Conservation (phyloP, 2,329 filamentous ascomycete species). For the Ramularia endophylla region DNA sequence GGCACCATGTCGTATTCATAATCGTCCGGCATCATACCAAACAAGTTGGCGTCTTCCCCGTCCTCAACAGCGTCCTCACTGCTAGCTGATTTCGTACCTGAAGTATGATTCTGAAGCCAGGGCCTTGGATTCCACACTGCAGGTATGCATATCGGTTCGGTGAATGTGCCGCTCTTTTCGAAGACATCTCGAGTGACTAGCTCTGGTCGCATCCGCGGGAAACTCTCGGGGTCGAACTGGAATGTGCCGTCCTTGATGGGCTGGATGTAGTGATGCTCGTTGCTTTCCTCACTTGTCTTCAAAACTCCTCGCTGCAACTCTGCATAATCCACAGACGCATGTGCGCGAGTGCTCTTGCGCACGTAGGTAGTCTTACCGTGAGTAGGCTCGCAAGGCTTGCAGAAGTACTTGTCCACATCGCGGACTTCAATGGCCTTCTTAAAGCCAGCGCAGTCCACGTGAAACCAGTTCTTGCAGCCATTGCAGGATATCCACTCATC, state of each 20-base stretch:
- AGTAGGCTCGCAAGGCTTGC: slow-evolving; percentile 51
- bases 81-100: background rate
- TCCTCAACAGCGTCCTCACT: slow-evolving; percentile 1
- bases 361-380: slow-evolving; percentile 61
- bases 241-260: slow-evolving; percentile 61
- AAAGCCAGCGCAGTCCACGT: slow-evolving; percentile 62
- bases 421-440: slow-evolving; percentile 58
- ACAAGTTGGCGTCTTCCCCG: slow-evolving; percentile 26
- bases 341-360: slow-evolving; percentile 59
- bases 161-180: slow-evolving; percentile 57
- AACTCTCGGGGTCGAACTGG: slow-evolving; percentile 54
- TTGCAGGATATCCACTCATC: slow-evolving; percentile 64
- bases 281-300: slow-evolving; percentile 58
- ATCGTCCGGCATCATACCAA: slow-evolving; percentile 28
- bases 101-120: slow-evolving; percentile 23
- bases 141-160: slow-evolving; percentile 61
- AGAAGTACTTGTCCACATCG: slow-evolving; percentile 64
- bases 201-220: slow-evolving; percentile 59
- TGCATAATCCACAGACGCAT: slow-evolving; percentile 62
- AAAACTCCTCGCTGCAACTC: slow-evolving; percentile 61
- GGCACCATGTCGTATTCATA: slow-evolving; percentile 45
- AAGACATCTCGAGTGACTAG: slow-evolving; percentile 58
- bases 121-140: slow-evolving; percentile 54
- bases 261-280: slow-evolving; percentile 63
- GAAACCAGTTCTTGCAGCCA: slow-evolving; percentile 63